Percentiles rank a stretch among this genome's conserved stretches.
Conservation (phyloP, 441 rosid genomes). For the Pelargonium fulgidum region DNA sequence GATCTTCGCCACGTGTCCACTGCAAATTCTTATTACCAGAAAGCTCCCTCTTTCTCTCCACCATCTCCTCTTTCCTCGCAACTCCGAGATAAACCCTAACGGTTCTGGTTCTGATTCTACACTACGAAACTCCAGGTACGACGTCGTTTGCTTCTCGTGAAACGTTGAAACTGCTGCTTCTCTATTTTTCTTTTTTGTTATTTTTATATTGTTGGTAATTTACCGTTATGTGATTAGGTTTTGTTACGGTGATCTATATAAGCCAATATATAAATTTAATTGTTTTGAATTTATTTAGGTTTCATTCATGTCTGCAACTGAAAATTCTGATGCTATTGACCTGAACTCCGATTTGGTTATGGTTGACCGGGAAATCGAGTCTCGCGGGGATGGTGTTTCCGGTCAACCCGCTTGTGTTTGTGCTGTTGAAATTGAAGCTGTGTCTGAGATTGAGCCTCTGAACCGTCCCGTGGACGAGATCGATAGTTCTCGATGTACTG, state of each 20-base stretch:
- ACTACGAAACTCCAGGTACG: neutral
- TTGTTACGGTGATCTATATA: too few relatives aligned
- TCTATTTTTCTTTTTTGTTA: neutral
- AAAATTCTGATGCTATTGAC: constrained; percentile 26
- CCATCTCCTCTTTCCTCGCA: neutral
- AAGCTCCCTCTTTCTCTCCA: neutral
- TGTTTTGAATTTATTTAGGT: constrained; percentile 16
- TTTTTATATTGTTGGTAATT: neutral
- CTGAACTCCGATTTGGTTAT: constrained; percentile 34
- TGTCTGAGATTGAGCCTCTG: constrained; percentile 20
- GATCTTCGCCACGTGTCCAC: constrained; percentile 5
- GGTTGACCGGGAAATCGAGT: constrained; percentile 23
- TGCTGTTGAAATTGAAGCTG: constrained; percentile 33
- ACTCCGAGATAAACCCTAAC: too few relatives aligned
- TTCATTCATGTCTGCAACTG: constrained; percentile 25
- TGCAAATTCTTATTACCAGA: neutral
- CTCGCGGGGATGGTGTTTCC: constrained; percentile 15
- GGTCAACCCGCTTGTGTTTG: constrained; percentile 14
- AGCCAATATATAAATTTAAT: neutral
- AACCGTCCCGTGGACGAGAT: constrained; percentile 8
- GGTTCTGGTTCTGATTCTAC: too few relatives aligned
- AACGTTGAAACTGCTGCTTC: neutral
- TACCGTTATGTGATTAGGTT: too few relatives aligned
- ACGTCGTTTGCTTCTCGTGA: neutral
- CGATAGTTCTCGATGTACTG: neutral